phyloP scores from a whole-genome alignment of 768 basidiomycete species.

The Chiua virens region DNA sequence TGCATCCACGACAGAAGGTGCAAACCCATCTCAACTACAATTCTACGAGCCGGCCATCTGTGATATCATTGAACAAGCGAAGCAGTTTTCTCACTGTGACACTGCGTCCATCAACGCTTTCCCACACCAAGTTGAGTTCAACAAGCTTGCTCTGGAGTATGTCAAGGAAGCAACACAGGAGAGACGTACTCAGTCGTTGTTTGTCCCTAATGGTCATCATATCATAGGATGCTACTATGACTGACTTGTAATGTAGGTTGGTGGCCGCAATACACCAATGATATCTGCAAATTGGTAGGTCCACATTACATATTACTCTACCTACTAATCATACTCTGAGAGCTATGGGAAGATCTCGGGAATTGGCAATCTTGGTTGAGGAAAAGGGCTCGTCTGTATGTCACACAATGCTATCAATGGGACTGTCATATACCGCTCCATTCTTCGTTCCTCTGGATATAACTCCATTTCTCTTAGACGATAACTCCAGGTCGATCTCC shows the following conservation, averaged over 20 bases:
- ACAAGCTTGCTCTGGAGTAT: not conserved
- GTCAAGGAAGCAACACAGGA: not conserved
- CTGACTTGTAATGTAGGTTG: not conserved
- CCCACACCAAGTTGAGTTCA: not conserved
- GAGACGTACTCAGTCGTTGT: too few species aligned
- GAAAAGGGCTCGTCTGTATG: not conserved
- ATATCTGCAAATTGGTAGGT: not conserved
- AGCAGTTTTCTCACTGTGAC: not conserved
- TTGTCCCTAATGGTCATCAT: too few species aligned
- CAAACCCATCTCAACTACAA: too few species aligned
- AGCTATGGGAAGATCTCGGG: not conserved
- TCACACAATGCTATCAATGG: not conserved
- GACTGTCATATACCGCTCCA: not conserved
- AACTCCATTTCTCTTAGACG: too few species aligned
- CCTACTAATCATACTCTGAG: not conserved
- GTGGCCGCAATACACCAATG: not conserved
- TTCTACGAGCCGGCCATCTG: not conserved
- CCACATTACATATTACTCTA: not conserved
- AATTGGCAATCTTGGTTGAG: not conserved
- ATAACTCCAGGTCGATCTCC: too few species aligned
- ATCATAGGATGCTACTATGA: too few species aligned
- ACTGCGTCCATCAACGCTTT: not conserved
- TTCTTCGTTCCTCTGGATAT: too few species aligned
- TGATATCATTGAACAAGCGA: not conserved
- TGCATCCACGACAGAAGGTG: not conserved